These are phyloP conservation scores for Kalmusia sp. DNA, from an alignment of 2,329 filamentous ascomycete species.

Conservation along the genomic window DNA sequence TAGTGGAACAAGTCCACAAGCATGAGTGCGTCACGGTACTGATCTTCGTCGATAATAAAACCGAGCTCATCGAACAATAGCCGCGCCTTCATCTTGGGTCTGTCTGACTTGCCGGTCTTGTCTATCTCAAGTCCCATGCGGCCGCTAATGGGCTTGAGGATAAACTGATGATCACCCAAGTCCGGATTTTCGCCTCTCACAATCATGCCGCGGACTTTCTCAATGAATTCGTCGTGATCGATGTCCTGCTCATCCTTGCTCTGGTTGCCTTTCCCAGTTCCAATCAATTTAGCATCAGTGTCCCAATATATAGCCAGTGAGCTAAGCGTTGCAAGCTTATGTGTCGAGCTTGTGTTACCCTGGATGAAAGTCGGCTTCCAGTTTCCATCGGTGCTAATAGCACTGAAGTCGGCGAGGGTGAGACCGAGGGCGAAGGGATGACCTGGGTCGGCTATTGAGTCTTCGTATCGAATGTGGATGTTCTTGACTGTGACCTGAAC, in stretches of 20 bases:
- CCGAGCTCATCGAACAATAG: constrained; percentile 97
- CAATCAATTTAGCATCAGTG: constrained; percentile 85
- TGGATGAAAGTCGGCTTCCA: constrained; percentile 98
- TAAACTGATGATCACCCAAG: constrained; percentile 79
- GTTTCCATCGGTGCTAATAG: constrained; percentile 90
- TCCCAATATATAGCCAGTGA: constrained; percentile 98
- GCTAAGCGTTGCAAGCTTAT: constrained; percentile 91
- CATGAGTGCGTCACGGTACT: constrained; percentile 97
- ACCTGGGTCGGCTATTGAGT: constrained; percentile 91
- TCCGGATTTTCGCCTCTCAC: constrained; percentile 69
- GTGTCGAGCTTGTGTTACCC: constrained; percentile 79
- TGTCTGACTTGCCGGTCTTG: constrained; percentile 81
- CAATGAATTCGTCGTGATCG: constrained; percentile 77
- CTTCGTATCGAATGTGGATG: constrained; percentile 97
- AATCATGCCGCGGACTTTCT: constrained; percentile 80
- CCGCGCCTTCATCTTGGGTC: constrained; percentile 87
- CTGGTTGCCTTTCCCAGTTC: constrained; percentile 77
- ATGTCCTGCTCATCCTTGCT: constrained; percentile 65
- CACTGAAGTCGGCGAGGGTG: constrained; percentile 95
- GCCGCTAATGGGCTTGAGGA: constrained; percentile 93
- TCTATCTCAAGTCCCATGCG: constrained; percentile 94
- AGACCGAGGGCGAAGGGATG: constrained; percentile 94
- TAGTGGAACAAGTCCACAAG: constrained; percentile 98
- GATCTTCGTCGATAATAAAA: constrained; percentile 94
- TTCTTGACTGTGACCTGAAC: constrained; percentile 98